These are phyloP conservation scores for Aspergillus egyptiacus DNA, from an alignment of 495 filamentous ascomycete species.

Conservation along the genomic window DNA sequence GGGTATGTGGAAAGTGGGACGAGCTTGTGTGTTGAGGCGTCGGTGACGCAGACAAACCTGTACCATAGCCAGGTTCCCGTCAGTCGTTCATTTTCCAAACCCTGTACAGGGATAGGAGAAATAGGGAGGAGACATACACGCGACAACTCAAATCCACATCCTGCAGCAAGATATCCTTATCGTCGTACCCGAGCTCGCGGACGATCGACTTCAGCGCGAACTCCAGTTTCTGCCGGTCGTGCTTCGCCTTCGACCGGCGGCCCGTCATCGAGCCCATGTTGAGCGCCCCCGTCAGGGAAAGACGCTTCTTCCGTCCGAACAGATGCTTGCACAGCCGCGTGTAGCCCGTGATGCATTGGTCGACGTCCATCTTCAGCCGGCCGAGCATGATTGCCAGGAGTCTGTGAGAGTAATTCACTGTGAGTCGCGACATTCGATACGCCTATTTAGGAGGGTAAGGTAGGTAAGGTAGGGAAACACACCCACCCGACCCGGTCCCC, in stretches of 20 bases:
- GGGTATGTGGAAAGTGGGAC: constrained; percentile 41
- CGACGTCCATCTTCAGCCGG: constrained; percentile 40
- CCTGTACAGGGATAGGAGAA: background rate
- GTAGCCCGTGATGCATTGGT: constrained; percentile 44
- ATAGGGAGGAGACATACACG: constrained; percentile 25
- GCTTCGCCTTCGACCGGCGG: constrained; percentile 27
- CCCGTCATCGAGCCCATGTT: background rate
- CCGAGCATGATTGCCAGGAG: constrained; percentile 38
- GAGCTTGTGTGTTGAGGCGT: constrained; percentile 33
- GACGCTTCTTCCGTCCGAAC: constrained; percentile 33
- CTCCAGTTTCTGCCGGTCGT: constrained; percentile 36
- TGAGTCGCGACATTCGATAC: background rate
- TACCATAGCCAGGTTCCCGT: background rate
- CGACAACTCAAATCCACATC: constrained; percentile 31
- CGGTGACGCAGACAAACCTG: constrained; percentile 49
- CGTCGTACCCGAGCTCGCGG: constrained; percentile 24
- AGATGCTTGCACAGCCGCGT: constrained; percentile 27
- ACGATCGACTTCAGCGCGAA: constrained; percentile 38
- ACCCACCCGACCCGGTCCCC: constrained; percentile 39
- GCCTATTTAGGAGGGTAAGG: background rate
- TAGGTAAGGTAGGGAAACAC: background rate
- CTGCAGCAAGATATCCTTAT: constrained; percentile 33
- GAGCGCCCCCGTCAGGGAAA: constrained; percentile 24
- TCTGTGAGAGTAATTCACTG: constrained; percentile 11
- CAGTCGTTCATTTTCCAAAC: too few relatives aligned